Conservation (phyloP, 495 filamentous ascomycete species). For the Lasiosphaeria miniovina region DNA sequence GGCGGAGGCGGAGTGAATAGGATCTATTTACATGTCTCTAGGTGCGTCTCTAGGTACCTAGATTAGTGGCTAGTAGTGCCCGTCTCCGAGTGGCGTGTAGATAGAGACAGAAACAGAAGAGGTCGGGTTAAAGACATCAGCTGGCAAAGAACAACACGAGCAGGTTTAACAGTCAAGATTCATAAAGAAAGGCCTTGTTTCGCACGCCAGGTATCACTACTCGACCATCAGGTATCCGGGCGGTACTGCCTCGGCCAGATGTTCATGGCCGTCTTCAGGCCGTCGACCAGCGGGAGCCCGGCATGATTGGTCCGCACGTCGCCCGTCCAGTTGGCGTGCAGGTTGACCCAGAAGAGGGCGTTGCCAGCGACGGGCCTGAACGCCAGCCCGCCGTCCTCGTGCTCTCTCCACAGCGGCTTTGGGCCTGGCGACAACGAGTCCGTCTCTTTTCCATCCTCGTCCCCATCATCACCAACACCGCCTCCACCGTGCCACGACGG, state of each 20-base stretch:
- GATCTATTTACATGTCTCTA: too few species aligned
- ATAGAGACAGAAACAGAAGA: too few species aligned
- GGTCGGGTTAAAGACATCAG: too few species aligned
- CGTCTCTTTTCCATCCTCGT: not conserved
- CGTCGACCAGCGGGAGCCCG: conserved; percentile 45
- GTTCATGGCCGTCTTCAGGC: conserved; percentile 55
- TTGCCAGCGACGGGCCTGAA: conserved; percentile 51
- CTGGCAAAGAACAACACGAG: not conserved
- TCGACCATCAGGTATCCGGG: conserved; percentile 12
- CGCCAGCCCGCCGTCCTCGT: conserved; percentile 49
- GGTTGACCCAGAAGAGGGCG: conserved; percentile 54
- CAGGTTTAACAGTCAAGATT: too few species aligned
- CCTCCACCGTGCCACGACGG: conserved; percentile 21
- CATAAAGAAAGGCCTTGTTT: too few species aligned
- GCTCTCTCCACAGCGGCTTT: conserved; percentile 38
- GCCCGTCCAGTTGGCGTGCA: conserved; percentile 46
- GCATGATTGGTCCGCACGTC: conserved; percentile 48
- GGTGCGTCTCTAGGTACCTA: too few species aligned
- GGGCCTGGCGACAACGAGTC: not conserved
- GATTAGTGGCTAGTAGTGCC: too few species aligned
- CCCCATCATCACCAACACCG: too few species aligned
- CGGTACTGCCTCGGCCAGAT: conserved; percentile 51
- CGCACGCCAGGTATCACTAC: not conserved
- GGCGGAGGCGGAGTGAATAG: conserved; percentile 1
- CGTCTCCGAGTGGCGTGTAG: too few species aligned